A percentile compares a stretch with the other conserved stretches of the same genome.
phyloP scores from a whole-genome alignment of 2,329 filamentous ascomycete species.

The Emydomyces testavorans region DNA sequence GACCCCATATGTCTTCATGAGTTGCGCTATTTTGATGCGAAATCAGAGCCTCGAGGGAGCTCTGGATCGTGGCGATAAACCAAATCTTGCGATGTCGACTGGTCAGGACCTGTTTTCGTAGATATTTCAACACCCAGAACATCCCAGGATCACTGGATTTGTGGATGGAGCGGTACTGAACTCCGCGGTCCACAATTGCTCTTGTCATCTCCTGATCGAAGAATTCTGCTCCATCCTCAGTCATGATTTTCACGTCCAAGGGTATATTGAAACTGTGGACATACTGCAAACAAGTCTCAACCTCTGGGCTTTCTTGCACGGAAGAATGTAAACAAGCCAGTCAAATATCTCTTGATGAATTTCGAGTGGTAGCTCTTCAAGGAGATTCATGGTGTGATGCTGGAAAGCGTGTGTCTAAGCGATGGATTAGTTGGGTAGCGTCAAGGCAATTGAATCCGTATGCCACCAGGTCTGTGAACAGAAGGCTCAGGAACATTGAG shows the following conservation, averaged over 20 bases:
- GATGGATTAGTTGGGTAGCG: too few relatives aligned
- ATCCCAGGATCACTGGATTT: not conserved
- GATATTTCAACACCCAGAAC: not conserved
- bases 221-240: not conserved
- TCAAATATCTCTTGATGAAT: not conserved
- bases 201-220: not conserved
- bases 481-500: too few relatives aligned
- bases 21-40: not conserved
- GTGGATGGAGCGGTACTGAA: not conserved
- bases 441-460: too few relatives aligned
- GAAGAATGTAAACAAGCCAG: not conserved
- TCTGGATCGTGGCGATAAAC: not conserved
- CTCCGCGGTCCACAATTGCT: not conserved
- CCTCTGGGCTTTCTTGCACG: not conserved
- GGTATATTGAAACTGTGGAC: not conserved
- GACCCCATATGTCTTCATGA: not conserved
- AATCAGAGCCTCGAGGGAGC: not conserved
- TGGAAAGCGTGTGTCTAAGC: too few relatives aligned
- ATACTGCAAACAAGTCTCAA: not conserved
- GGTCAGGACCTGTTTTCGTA: not conserved
- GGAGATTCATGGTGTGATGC: not conserved
- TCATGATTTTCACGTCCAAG: not conserved
- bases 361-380: not conserved
- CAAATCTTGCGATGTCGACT: not conserved
- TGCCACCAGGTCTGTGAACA: too few relatives aligned